These are phyloP conservation scores for Sporothrix dimorphospora DNA, from an alignment of 2,329 filamentous ascomycete species.

Conservation along the genomic window DNA sequence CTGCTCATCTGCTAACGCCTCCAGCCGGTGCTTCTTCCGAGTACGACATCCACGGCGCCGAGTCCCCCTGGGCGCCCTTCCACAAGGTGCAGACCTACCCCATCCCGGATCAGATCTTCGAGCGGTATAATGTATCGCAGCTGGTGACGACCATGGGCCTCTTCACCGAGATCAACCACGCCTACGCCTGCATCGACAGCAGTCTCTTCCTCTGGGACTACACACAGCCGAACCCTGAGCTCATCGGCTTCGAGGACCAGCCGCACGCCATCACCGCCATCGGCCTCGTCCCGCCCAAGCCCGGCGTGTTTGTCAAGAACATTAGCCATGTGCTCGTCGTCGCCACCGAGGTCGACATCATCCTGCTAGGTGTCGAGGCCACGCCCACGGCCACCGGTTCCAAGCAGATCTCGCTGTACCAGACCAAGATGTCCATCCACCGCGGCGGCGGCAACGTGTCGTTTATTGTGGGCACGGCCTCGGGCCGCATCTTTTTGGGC, in stretches of 20 bases:
- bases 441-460: slow-evolving; percentile 77
- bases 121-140: slow-evolving; percentile 86
- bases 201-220: slow-evolving; percentile 98
- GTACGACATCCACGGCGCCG: slow-evolving; percentile 74
- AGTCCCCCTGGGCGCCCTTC: slow-evolving; percentile 82
- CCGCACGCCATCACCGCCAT: slow-evolving; percentile 88
- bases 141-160: slow-evolving; percentile 92
- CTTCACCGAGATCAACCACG: slow-evolving; percentile 92
- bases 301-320: slow-evolving; percentile 81
- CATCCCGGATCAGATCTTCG: slow-evolving; percentile 89
- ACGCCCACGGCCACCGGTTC: slow-evolving; percentile 68
- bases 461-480: slow-evolving; percentile 77
- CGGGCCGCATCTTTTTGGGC: slow-evolving; percentile 91
- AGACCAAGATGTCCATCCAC: slow-evolving; percentile 81
- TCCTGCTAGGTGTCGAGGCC: slow-evolving; percentile 81
- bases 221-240: slow-evolving; percentile 84
- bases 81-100: slow-evolving; percentile 84
- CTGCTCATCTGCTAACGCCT: neutral
- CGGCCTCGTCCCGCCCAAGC: slow-evolving; percentile 80
- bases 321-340: slow-evolving; percentile 90
- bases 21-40: slow-evolving; percentile 87
- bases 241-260: slow-evolving; percentile 91
- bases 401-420: slow-evolving; percentile 76
- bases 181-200: slow-evolving; percentile 95
- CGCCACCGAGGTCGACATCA: slow-evolving; percentile 81